Evolutionary conservation across 164 flowering plant genomes (phyloP).

Genomic region (Tinospora cordifolia): DNA sequence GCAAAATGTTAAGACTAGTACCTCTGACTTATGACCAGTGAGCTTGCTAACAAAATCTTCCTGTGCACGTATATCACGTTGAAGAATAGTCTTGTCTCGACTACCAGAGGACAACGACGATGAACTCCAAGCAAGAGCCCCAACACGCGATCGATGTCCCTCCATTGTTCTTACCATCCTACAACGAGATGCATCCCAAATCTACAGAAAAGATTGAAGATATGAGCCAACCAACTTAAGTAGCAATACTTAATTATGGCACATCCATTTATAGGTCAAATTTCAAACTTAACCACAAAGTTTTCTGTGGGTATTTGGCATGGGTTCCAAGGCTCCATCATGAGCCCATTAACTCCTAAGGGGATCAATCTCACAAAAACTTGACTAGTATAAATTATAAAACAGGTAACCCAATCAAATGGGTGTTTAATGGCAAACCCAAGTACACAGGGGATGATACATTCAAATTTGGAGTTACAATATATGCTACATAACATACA

Average conservation of each 20-base stretch:
- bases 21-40: conserved; percentile 95
- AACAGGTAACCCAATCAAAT: neutral
- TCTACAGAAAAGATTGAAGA: conserved; percentile 31
- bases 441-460: neutral
- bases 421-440: neutral
- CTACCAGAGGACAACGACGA: conserved; percentile 82
- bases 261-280: conserved; percentile 1
- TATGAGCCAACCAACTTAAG: neutral
- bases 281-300: neutral
- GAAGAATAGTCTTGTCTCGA: conserved; percentile 85
- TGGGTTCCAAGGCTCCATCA: neutral
- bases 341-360: neutral
- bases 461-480: neutral
- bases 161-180: conserved; percentile 85
- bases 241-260: neutral
- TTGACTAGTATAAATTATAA: neutral
- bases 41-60: conserved; percentile 82
- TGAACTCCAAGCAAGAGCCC: conserved; percentile 94
- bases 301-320: neutral
- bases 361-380: neutral
- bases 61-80: conserved; percentile 79
- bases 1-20: conserved; percentile 17
- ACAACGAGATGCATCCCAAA: conserved; percentile 96
- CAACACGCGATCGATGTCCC: conserved; percentile 86
- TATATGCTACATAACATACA: neutral